phyloP scores from a whole-genome alignment of 2,329 filamentous ascomycete genomes.

The Penicillium vulpinum region DNA sequence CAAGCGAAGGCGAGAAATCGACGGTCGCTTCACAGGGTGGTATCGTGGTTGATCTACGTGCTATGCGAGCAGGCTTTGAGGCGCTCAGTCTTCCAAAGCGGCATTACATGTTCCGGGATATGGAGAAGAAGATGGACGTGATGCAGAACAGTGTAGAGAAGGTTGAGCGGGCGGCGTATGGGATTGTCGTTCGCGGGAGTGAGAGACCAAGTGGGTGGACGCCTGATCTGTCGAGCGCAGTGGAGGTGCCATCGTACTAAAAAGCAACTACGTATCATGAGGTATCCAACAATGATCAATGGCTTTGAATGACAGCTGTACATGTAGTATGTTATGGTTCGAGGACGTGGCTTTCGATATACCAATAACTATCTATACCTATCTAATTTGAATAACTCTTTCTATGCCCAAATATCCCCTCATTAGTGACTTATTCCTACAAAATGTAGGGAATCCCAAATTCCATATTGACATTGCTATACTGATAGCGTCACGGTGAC shows the following conservation, averaged over 20 bases:
- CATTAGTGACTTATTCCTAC: not conserved
- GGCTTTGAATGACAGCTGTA: not conserved
- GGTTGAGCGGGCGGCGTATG: slow-evolving; percentile 88
- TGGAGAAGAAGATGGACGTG: slow-evolving; percentile 77
- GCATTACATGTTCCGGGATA: slow-evolving; percentile 60
- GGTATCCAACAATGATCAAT: not conserved
- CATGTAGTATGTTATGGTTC: not conserved
- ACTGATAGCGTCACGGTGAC: slow-evolving; percentile 19
- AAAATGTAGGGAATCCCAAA: not conserved
- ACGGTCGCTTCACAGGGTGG: slow-evolving; percentile 49
- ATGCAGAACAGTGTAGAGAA: slow-evolving; percentile 90
- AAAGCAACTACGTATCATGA: not conserved
- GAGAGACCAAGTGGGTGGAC: slow-evolving; percentile 92
- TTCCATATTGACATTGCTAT: slow-evolving; percentile 3
- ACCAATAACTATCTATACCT: not conserved
- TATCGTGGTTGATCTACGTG: slow-evolving; percentile 80
- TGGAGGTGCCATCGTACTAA: slow-evolving; percentile 43
- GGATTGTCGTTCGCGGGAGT: slow-evolving; percentile 79
- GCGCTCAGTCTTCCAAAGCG: slow-evolving; percentile 59
- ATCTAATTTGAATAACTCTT: not conserved
- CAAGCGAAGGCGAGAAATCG: slow-evolving; percentile 6
- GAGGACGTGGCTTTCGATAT: not conserved
- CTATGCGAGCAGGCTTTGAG: slow-evolving; percentile 74
- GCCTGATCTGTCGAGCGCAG: slow-evolving; percentile 64
- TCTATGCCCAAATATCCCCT: not conserved